Percentiles rank a stretch among this genome's conserved stretches.
These are phyloP conservation scores for Exophiala mesophila DNA, from an alignment of 2,329 filamentous ascomycete species.

Conservation along the genomic window DNA sequence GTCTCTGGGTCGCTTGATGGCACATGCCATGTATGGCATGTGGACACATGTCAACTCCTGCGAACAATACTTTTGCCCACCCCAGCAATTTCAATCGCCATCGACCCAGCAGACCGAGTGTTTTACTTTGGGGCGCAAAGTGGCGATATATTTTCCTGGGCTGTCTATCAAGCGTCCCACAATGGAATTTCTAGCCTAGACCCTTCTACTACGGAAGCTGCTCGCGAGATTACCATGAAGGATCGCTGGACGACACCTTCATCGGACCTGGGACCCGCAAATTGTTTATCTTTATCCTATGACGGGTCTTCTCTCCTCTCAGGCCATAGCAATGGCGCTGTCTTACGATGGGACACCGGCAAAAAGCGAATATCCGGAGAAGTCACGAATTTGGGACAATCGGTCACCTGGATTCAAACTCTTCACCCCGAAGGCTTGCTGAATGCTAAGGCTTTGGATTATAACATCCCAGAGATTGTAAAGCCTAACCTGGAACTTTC, in stretches of 20 bases:
- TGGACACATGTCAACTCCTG: slow-evolving; percentile 68
- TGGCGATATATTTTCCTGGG: slow-evolving; percentile 72
- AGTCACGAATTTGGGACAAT: slow-evolving; percentile 68
- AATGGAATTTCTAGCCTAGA: slow-evolving; percentile 2
- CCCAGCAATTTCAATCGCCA: slow-evolving; percentile 64
- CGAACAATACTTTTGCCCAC: slow-evolving; percentile 76
- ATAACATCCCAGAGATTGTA: slow-evolving; percentile 58
- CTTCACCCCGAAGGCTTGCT: slow-evolving; percentile 55
- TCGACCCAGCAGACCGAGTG: slow-evolving; percentile 80
- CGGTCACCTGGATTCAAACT: slow-evolving; percentile 77
- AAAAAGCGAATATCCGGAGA: slow-evolving; percentile 63
- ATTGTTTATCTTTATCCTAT: slow-evolving; percentile 69
- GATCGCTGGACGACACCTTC: slow-evolving; percentile 50
- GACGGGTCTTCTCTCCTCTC: slow-evolving; percentile 76
- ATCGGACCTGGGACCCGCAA: slow-evolving; percentile 59
- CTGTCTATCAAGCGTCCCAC: slow-evolving; percentile 53
- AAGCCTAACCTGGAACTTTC: slow-evolving; percentile 60
- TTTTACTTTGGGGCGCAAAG: slow-evolving; percentile 78
- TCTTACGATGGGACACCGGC: slow-evolving; percentile 75
- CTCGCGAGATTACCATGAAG: slow-evolving; percentile 37
- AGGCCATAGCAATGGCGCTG: slow-evolving; percentile 73
- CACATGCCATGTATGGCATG: slow-evolving; percentile 90
- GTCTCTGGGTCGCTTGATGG: slow-evolving; percentile 81
- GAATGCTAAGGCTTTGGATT: slow-evolving; percentile 35
- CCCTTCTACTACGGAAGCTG: slow-evolving; percentile 33